A percentile compares a stretch with the other conserved stretches of the same genome.
phyloP scores from a whole-genome alignment of 805 yeast species.

The Yarrowia phangngaensis region DNA sequence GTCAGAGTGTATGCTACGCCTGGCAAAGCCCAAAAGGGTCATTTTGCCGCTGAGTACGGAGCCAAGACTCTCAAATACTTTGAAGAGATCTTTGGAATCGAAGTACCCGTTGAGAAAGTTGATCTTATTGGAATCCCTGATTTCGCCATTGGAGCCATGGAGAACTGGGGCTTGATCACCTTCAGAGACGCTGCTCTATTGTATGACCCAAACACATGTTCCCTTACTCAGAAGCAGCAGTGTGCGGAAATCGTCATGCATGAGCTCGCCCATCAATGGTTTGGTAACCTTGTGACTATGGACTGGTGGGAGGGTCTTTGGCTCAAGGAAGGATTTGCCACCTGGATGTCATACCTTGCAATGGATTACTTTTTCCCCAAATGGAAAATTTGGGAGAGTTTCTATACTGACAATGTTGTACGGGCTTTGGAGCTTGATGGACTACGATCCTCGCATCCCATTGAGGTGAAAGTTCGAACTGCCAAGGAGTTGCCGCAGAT shows the following conservation, averaged over 20 bases:
- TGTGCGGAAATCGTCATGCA: conserved; percentile 81
- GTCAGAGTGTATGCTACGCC: conserved; percentile 72
- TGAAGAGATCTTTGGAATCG: conserved; percentile 60
- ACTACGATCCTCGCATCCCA: conserved; percentile 68
- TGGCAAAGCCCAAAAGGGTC: conserved; percentile 58
- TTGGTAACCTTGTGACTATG: conserved; percentile 85
- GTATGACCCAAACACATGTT: conserved; percentile 67
- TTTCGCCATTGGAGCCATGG: conserved; percentile 85
- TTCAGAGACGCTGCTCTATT: conserved; percentile 58
- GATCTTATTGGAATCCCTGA: conserved; percentile 77
- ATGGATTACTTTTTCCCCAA: conserved; percentile 69
- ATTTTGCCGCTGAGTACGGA: conserved; percentile 59
- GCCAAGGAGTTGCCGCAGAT: conserved; percentile 79
- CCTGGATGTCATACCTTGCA: conserved; percentile 76
- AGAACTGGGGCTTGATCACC: conserved; percentile 80
- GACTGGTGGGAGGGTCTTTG: conserved; percentile 92
- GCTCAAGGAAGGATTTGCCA: conserved; percentile 88
- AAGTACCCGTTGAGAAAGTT: conserved; percentile 75
- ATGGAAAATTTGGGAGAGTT: conserved; percentile 76
- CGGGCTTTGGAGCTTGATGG: conserved; percentile 71
- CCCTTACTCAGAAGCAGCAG: conserved; percentile 55
- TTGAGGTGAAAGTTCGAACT: conserved; percentile 70
- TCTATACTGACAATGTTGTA: conserved; percentile 72
- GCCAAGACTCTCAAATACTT: conserved; percentile 63
- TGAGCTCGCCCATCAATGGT: conserved; percentile 90